These are phyloP conservation scores for Lasiosphaeria ovina DNA, from an alignment of 495 filamentous ascomycete species.

Conservation along the genomic window DNA sequence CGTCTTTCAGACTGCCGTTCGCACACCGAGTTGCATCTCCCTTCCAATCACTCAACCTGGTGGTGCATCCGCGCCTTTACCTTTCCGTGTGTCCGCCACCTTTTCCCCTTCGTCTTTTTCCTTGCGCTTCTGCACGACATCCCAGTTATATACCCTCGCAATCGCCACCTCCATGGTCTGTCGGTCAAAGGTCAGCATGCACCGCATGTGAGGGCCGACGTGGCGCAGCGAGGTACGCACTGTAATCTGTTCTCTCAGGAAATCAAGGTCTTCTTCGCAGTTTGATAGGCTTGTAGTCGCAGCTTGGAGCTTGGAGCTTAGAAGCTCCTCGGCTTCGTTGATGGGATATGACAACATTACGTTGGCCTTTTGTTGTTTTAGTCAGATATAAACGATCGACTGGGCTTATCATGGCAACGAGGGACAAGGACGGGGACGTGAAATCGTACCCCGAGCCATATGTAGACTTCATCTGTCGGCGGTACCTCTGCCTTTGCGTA, in stretches of 20 bases:
- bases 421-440: not conserved
- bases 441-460: constrained; percentile 82
- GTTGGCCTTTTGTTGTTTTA: constrained; percentile 62
- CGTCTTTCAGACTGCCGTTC: not conserved
- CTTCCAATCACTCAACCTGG: constrained; percentile 13
- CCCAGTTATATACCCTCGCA: constrained; percentile 98
- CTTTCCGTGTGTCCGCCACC: constrained; percentile 39
- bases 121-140: constrained; percentile 89
- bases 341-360: constrained; percentile 96
- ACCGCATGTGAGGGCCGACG: not conserved
- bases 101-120: constrained; percentile 70
- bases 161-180: constrained; percentile 96
- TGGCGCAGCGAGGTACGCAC: constrained; percentile 46
- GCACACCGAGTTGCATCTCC: not conserved
- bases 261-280: constrained; percentile 96
- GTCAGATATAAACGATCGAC: not conserved
- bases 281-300: constrained; percentile 75
- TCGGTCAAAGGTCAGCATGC: constrained; percentile 26
- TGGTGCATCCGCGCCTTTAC: constrained; percentile 30
- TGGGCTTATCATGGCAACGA: not conserved
- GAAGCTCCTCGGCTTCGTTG: constrained; percentile 75
- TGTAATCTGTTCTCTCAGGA: constrained; percentile 94
- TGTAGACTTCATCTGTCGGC: constrained; percentile 86
- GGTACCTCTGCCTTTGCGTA: constrained; percentile 83
- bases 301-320: constrained; percentile 73